Conservation (phyloP, 129 eudicot genomes). For the Cynara cardunculus region DNA sequence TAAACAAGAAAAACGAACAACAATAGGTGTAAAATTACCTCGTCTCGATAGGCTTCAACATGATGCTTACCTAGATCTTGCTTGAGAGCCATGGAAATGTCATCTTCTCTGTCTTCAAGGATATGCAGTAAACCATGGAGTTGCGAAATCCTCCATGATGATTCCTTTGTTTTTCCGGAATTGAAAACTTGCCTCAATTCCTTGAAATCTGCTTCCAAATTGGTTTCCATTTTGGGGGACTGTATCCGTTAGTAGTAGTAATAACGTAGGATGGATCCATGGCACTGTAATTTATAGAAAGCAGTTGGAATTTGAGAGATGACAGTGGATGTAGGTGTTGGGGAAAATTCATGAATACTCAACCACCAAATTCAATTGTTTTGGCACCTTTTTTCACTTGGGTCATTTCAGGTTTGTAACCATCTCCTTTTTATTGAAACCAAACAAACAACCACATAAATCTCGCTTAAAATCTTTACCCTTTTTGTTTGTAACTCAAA, state of each 20-base stretch:
- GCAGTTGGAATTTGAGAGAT: slow-evolving; percentile 2
- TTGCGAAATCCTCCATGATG: slow-evolving; percentile 71
- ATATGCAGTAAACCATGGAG: slow-evolving; percentile 49
- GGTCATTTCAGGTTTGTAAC: not conserved
- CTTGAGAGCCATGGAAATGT: slow-evolving; percentile 53
- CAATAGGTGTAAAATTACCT: slow-evolving; percentile 41
- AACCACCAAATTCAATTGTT: slow-evolving; percentile 29
- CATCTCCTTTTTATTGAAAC: not conserved
- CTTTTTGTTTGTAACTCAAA: not conserved
- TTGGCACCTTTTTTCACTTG: not conserved
- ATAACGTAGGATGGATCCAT: not conserved
- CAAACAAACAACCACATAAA: not conserved
- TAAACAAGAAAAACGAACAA: not conserved
- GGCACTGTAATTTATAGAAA: slow-evolving; percentile 24
- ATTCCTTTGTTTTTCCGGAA: slow-evolving; percentile 71
- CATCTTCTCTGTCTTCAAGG: slow-evolving; percentile 56
- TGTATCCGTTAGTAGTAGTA: not conserved
- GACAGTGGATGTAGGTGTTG: not conserved
- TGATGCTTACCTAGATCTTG: slow-evolving; percentile 78
- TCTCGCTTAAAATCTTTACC: not conserved
- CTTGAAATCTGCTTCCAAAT: slow-evolving; percentile 41
- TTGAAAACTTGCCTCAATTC: slow-evolving; percentile 53
- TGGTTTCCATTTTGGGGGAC: slow-evolving; percentile 1
- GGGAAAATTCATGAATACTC: slow-evolving; percentile 13
- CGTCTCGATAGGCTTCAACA: slow-evolving; percentile 81